A percentile compares a stretch with the other conserved stretches of the same genome.
Evolutionary conservation across 768 basidiomycete genomes (phyloP).

Genomic region (Termitomyces sp.): DNA sequence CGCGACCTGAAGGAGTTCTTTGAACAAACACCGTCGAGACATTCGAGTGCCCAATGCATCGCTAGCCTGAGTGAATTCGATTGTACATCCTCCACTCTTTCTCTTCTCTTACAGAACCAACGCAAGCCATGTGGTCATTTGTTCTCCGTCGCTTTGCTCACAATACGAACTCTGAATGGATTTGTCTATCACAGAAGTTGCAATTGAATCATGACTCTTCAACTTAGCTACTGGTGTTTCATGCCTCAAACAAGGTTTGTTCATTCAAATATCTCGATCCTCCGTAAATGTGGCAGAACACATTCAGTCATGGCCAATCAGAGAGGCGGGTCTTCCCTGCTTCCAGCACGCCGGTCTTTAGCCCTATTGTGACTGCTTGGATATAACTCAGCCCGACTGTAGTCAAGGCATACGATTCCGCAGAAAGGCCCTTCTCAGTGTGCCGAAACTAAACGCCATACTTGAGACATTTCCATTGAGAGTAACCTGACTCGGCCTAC

Average conservation of each 20-base stretch:
- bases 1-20: no score
- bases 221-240: neutral
- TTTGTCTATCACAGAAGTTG: neutral
- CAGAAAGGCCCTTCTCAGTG: no score
- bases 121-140: neutral
- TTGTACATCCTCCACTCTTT: no score
- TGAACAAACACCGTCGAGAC: no score
- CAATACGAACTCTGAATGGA: conserved; percentile 6
- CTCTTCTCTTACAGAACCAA: no score
- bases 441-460: no score
- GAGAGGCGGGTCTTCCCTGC: conserved; percentile 25
- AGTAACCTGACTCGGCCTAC: conserved; percentile 16
- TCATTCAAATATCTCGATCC: neutral
- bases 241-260: no score
- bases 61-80: no score
- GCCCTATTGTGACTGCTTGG: conserved; percentile 35
- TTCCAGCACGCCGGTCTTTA: conserved; percentile 27
- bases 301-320: conserved; percentile 25
- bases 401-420: neutral
- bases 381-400: conserved; percentile 6
- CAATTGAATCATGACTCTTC: neutral
- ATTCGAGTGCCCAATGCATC: no score
- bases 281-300: no score
- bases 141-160: conserved; percentile 1
- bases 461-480: conserved; percentile 31